Base-by-base conservation (phyloP, 2,329 filamentous ascomycete species). In the Amauroascus niger region DNA sequence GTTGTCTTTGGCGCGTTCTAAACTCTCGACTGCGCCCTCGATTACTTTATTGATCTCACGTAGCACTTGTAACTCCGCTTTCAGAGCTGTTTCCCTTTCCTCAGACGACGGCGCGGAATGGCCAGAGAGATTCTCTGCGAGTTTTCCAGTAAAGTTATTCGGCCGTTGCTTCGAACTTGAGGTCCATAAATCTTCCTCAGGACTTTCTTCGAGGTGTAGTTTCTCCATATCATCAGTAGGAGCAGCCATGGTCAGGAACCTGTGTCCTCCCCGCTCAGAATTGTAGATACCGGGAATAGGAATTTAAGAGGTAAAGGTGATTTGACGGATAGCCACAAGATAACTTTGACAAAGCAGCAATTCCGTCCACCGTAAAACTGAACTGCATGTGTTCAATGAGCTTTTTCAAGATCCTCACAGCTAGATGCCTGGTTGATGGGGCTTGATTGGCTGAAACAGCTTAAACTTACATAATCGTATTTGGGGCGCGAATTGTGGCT, bases 11-110 rank as follows among this genome's bases (percentile, higher is more conserved):
- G 74, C 74, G 41, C 67, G 68, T 52, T 72, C 70, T 14, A 76
- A 64, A 48, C 73, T 76, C 33, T 64, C 62, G 16, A 76, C 57
- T 11, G 76, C 67, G 5, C 71, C 70, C 59, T 96, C 88, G 56
- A 98, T 87, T 39, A 89, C 84, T 61, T 83, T 79, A 70, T 98
- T 98, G 66, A 97, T 87, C 61, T 85, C 85, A 55, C 85, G 82
- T 30, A 98, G 83, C 46, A 84, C 86, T 58, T 89, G 83, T 26
- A 97, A 74, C 70, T 98, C 93, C 53, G 79, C 82, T 14, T 80
- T 83, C 61, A 98, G 74, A 13, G 81, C 79, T 1, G 81, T 81
- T 58, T 95, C 88, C 44, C 87, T 73, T 22, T 62, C 69, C 24
- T 78, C 77, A 56, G 81, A 78, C 30, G 76, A 79, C 32, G 80